These are phyloP conservation scores for Colletotrichum shisoi DNA, from an alignment of 2,329 filamentous ascomycete genomes.

Conservation along the genomic window DNA sequence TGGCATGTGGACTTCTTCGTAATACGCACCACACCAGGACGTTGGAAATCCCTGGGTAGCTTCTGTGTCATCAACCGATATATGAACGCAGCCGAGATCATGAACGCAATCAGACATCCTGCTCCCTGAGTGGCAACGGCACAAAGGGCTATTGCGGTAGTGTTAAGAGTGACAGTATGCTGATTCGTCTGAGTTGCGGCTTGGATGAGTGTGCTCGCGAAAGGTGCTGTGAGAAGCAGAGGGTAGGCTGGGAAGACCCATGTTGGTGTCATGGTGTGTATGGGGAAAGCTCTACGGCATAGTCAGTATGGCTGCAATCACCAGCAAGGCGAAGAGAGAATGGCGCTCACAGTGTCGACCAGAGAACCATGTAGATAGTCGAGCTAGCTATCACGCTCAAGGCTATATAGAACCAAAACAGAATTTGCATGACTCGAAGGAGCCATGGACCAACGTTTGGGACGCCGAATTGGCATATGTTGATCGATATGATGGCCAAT, in stretches of 20 bases:
- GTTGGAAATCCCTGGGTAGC: slow-evolving; percentile 75
- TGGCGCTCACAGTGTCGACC: slow-evolving; percentile 62
- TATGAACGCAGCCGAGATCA: slow-evolving; percentile 85
- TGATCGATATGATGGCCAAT: slow-evolving; percentile 78
- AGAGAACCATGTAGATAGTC: slow-evolving; percentile 77
- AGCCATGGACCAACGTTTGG: slow-evolving; percentile 70
- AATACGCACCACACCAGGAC: slow-evolving; percentile 71
- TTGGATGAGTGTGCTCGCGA: slow-evolving; percentile 67
- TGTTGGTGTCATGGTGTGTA: slow-evolving; percentile 84
- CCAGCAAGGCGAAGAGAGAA: neutral
- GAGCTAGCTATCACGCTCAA: slow-evolving; percentile 73
- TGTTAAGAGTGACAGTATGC: slow-evolving; percentile 48
- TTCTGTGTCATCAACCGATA: slow-evolving; percentile 91
- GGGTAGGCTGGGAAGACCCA: slow-evolving; percentile 91
- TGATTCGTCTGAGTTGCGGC: slow-evolving; percentile 47
- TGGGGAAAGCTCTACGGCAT: slow-evolving; percentile 61
- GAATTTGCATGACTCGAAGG: slow-evolving; percentile 63
- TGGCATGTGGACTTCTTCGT: slow-evolving; percentile 13
- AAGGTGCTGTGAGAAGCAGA: slow-evolving; percentile 76
- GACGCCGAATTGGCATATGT: slow-evolving; percentile 78
- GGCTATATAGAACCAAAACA: slow-evolving; percentile 78
- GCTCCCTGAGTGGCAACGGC: slow-evolving; percentile 63
- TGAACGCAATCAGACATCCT: slow-evolving; percentile 68
- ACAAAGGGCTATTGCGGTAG: slow-evolving; percentile 57
- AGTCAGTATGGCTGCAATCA: slow-evolving; percentile 3